These are phyloP conservation scores for Amylocarpus encephaloides DNA, from an alignment of 2,329 filamentous ascomycete species.

Conservation along the genomic window DNA sequence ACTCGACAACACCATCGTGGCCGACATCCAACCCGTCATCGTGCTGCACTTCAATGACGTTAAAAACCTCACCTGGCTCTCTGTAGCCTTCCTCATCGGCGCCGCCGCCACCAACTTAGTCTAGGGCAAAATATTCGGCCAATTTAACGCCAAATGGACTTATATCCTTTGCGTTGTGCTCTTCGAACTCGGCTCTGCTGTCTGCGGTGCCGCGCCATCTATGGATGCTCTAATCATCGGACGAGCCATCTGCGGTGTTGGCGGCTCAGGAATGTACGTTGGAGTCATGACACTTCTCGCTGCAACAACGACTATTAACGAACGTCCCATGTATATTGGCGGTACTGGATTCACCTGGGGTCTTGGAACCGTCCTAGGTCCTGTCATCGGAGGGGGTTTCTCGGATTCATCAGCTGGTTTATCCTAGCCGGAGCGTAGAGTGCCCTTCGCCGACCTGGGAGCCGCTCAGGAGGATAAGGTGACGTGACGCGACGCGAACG, in stretches of 20 bases:
- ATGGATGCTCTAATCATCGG: conserved; percentile 43
- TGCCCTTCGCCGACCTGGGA: too few species aligned
- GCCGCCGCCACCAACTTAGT: conserved; percentile 35
- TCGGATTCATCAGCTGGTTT: too few species aligned
- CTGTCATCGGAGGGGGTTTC: conserved; percentile 44
- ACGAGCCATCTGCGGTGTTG: conserved; percentile 39
- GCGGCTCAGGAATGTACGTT: conserved; percentile 40
- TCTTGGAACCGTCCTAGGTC: conserved; percentile 41
- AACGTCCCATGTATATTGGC: conserved; percentile 34
- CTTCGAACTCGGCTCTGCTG: conserved; percentile 30
- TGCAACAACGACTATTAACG: conserved; percentile 31
- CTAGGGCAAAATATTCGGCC: conserved; percentile 32
- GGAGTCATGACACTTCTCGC: conserved; percentile 41
- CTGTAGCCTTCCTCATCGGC: conserved; percentile 37
- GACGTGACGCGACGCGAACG: too few species aligned
- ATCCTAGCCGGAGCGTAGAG: too few species aligned
- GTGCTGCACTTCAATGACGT: conserved; percentile 31
- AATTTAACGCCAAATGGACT: conserved; percentile 31
- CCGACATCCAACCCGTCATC: conserved; percentile 6
- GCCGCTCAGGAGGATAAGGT: too few species aligned
- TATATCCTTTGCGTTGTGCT: conserved; percentile 29
- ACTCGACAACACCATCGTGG: conserved; percentile 8
- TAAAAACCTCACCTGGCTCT: conserved; percentile 38
- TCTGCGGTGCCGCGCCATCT: conserved; percentile 33
- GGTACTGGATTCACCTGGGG: conserved; percentile 37